A percentile compares a stretch with the other conserved stretches of the same genome.
Conservation (phyloP, 768 basidiomycete species). For the Leucocoprinus sp. region DNA sequence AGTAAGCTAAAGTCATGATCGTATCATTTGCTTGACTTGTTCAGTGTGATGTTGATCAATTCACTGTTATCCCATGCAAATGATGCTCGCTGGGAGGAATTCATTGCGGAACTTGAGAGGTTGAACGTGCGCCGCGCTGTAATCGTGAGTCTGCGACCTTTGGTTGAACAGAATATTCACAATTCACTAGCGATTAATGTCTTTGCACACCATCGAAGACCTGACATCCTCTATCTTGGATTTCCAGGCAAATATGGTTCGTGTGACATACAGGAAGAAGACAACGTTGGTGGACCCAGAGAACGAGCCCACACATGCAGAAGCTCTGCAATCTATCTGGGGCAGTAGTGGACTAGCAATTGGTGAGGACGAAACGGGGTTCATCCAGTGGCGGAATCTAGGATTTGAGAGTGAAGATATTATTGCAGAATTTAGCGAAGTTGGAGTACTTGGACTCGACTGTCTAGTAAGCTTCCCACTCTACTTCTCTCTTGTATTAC, state of each 20-base stretch:
- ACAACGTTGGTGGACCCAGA: slow-evolving; percentile 69
- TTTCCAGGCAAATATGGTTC: slow-evolving; percentile 80
- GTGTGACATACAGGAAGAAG: slow-evolving; percentile 75
- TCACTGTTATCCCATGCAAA: slow-evolving; percentile 75
- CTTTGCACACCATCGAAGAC: slow-evolving; percentile 72
- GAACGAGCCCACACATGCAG: slow-evolving; percentile 46
- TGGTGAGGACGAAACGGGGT: slow-evolving; percentile 40
- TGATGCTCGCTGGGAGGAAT: slow-evolving; percentile 71
- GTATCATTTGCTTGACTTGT: slow-evolving; percentile 8
- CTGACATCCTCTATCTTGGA: slow-evolving; percentile 78
- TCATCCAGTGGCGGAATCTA: slow-evolving; percentile 66
- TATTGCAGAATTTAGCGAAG: slow-evolving; percentile 65
- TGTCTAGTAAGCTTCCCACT: slow-evolving; percentile 55
- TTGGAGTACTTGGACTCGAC: slow-evolving; percentile 75
- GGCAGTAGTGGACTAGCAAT: slow-evolving; percentile 45
- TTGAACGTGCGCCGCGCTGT: slow-evolving; percentile 78
- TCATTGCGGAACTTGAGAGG: slow-evolving; percentile 65
- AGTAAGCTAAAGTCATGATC: slow-evolving; percentile 6
- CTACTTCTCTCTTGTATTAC: background rate
- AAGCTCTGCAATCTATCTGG: slow-evolving; percentile 65
- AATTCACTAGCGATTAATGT: slow-evolving; percentile 63
- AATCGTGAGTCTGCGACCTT: slow-evolving; percentile 45
- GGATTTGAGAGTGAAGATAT: slow-evolving; percentile 76
- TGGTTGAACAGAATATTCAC: background rate
- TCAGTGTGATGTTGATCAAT: slow-evolving; percentile 85